Conservation (phyloP, 768 basidiomycete species). For the Pleurotus tuber-regium region DNA sequence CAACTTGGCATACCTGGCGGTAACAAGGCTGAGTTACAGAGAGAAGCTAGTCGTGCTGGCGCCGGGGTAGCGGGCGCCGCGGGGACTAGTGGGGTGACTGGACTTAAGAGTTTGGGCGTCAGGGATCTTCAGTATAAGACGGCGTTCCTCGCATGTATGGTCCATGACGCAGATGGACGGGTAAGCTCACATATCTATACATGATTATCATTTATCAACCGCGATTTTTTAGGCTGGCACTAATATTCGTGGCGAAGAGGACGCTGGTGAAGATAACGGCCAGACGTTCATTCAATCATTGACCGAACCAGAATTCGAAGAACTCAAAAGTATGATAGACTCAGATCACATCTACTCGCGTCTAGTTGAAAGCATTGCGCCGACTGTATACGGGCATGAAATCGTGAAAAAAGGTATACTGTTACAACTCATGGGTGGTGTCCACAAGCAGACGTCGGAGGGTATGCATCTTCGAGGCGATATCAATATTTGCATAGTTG, state of each 20-base stretch:
- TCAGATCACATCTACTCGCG: slow-evolving; percentile 93
- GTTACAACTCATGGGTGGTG: slow-evolving; percentile 96
- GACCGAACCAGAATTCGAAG: slow-evolving; percentile 93
- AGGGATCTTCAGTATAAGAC: slow-evolving; percentile 98
- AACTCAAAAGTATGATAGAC: slow-evolving; percentile 92
- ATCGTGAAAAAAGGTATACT: slow-evolving; percentile 98
- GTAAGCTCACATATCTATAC: slow-evolving; percentile 43
- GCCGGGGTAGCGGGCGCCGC: slow-evolving; percentile 59
- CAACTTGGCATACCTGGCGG: slow-evolving; percentile 95
- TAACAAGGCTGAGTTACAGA: slow-evolving; percentile 84
- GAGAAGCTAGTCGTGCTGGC: slow-evolving; percentile 73
- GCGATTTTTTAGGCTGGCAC: slow-evolving; percentile 65
- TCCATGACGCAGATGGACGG: slow-evolving; percentile 83
- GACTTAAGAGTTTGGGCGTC: slow-evolving; percentile 91
- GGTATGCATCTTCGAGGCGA: slow-evolving; percentile 99
- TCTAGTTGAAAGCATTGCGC: slow-evolving; percentile 92
- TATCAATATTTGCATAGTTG: slow-evolving; percentile 97
- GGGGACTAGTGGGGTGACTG: slow-evolving; percentile 84
- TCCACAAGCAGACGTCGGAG: slow-evolving; percentile 94
- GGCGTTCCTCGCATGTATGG: slow-evolving; percentile 98
- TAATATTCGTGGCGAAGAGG: slow-evolving; percentile 88
- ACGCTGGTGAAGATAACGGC: slow-evolving; percentile 71
- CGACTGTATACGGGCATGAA: slow-evolving; percentile 98
- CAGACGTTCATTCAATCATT: slow-evolving; percentile 86
- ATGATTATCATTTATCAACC: slow-evolving; percentile 10